Base-by-base conservation (phyloP, 352 stramenopile species). In the Phytophthora cactorum region DNA sequence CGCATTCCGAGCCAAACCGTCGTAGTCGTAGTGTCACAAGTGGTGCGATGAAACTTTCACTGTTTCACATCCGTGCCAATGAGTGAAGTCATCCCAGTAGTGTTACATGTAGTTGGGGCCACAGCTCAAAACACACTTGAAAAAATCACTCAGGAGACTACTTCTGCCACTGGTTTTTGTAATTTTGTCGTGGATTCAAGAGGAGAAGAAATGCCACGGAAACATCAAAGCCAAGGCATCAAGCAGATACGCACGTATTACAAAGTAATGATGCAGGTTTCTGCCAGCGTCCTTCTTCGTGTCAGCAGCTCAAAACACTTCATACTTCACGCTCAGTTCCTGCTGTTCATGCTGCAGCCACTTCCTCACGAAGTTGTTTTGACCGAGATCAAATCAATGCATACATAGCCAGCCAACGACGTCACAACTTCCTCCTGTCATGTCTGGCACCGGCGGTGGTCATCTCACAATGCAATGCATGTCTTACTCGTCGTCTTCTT, bases 401-500 rank as follows among this genome's bases (percentile, higher is more conserved):
- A 73, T 74, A 49, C 49, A 67, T 60, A 50, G 57, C 59, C 51
- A 74, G 54, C 49, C 53, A 75, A 68, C 50, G 54, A 78, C 43
- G 58, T 59, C 71, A 61, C 53, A 41, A 66, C 52, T 62, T 63
- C 17, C 3, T 47, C 22, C 46, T 68, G 43, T 66, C 52, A 51
- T 55, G 52, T 59, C 12, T 57, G 43, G 39, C 47, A 22, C 56
- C 63, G 54, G 59, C 43, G 63, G 49, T 65, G 29, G 76, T 51
- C 39, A 66, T 47, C 41, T 47, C 47, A n/a, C 36, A 43, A 43
- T 43, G 36, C 36, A 43, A 43, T 43, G 36, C 36, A 43, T 39
- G 31, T 38, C 49, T 71, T 74, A 82, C 59, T 87, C 78, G 49
- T 92, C 84, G 59, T 93, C 84, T 77, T 93, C 85, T 63, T 93